phyloP scores from a whole-genome alignment of 768 basidiomycete species.

The Atractiella rhizophila region DNA sequence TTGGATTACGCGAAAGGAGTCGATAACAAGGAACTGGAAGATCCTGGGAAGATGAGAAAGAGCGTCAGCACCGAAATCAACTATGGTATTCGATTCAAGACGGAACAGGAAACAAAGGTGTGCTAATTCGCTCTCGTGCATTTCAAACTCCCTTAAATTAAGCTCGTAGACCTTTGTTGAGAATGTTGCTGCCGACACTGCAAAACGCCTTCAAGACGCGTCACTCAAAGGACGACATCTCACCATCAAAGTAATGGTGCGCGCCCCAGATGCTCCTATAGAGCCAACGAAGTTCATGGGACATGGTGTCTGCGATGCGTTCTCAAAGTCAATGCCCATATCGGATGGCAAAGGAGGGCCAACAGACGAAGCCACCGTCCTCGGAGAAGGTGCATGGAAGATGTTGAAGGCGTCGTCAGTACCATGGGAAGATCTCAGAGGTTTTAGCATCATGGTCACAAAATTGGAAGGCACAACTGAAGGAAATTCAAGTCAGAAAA shows the following conservation, averaged over 20 bases:
- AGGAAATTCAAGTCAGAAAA: too few species aligned
- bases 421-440: constrained; percentile 64
- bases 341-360: constrained; percentile 32
- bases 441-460: constrained; percentile 70
- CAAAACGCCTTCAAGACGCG: not conserved
- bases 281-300: constrained; percentile 87
- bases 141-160: not conserved
- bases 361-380: constrained; percentile 43
- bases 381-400: constrained; percentile 53
- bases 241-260: constrained; percentile 68
- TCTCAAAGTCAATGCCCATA: too few species aligned
- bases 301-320: constrained; percentile 59
- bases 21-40: constrained; percentile 53
- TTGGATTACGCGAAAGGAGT: constrained; percentile 62
- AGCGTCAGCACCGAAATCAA: constrained; percentile 88
- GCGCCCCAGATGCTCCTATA: constrained; percentile 57
- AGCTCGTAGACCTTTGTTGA: not conserved
- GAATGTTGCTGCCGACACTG: constrained; percentile 19
- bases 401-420: constrained; percentile 47
- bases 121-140: too few species aligned
- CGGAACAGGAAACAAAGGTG: constrained; percentile 47
- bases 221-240: constrained; percentile 42
- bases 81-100: constrained; percentile 82
- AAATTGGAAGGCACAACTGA: too few species aligned
- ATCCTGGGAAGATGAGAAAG: constrained; percentile 62